These are phyloP conservation scores for Phlegmacium glaucopus DNA, from an alignment of 768 basidiomycete genomes.

Conservation along the genomic window DNA sequence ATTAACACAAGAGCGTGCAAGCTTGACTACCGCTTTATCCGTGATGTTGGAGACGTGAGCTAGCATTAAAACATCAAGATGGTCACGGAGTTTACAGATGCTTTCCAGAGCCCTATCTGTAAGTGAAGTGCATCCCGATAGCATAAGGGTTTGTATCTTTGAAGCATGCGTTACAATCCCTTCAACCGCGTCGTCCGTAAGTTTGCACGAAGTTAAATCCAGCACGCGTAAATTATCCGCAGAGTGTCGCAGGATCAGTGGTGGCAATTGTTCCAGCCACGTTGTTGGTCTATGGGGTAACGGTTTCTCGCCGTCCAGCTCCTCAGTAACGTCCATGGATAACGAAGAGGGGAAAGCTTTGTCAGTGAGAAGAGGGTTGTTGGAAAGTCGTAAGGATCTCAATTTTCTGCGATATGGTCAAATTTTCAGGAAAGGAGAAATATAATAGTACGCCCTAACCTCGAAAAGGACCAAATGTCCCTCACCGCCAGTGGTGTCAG, in stretches of 20 bases:
- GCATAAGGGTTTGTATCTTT: slow-evolving; percentile 67
- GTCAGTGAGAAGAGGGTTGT: slow-evolving; percentile 76
- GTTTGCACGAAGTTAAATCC: slow-evolving; percentile 71
- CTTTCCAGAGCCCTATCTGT: slow-evolving; percentile 69
- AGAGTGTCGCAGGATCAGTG: slow-evolving; percentile 57
- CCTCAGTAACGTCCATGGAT: slow-evolving; percentile 21
- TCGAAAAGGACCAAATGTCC: slow-evolving; percentile 80
- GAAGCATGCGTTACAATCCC: slow-evolving; percentile 77
- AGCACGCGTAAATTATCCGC: slow-evolving; percentile 76
- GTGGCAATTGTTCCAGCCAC: slow-evolving; percentile 60
- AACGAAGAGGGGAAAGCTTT: slow-evolving; percentile 66
- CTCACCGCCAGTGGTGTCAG: slow-evolving; percentile 68
- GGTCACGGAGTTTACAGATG: slow-evolving; percentile 67
- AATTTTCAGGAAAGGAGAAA: slow-evolving; percentile 1
- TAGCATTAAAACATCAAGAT: slow-evolving; percentile 77
- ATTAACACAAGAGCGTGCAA: slow-evolving; percentile 68
- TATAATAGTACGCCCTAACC: slow-evolving; percentile 28
- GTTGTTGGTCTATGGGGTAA: slow-evolving; percentile 53
- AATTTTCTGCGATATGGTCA: slow-evolving; percentile 49
- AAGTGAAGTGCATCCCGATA: slow-evolving; percentile 75
- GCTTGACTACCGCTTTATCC: slow-evolving; percentile 63
- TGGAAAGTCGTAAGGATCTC: slow-evolving; percentile 70
- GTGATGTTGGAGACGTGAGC: slow-evolving; percentile 81
- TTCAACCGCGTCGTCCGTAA: slow-evolving; percentile 75
- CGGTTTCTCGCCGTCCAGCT: slow-evolving; percentile 40